Evolutionary conservation across 257 asterid genomes (phyloP), one percentile per base, ranked within the genome.

Genomic region (Pogostemon cablin): DNA sequence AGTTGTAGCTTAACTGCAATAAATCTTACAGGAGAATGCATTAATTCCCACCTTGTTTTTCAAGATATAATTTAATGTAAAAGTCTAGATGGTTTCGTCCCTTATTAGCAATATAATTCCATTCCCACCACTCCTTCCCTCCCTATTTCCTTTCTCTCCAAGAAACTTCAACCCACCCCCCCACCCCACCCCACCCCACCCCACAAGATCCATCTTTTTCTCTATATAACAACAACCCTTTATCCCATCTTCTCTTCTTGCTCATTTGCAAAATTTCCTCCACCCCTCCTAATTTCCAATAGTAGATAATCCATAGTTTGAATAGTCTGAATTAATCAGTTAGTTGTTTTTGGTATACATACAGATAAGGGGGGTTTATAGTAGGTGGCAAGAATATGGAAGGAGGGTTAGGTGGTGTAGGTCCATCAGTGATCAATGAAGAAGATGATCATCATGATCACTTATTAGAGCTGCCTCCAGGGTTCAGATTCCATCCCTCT

Each of bases 401-500:
- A 80, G 82, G 73, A 32, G 77, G 76, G 46, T 61, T 71, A 40
- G 77, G 55, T 71, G 76, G 59, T 68, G 76, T 62, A 47, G 78
- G 72, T 62, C 75, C 86, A 61, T 76, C 84, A 32, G 59, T 58
- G 70, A 66, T 37, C 4, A 72, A 61, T 0, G 75, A 71, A 54
- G 78, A 80, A 8, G 79, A 67, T 2, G 75, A 53, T 8, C 41
- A 56, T 10, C 43, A 57, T 34, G 8, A 15, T 34, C 80, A 72
- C 5, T 8, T 57, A 2, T 66, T 74, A 17, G 81, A 80, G 10
- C 81, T 91, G 15, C 97, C 97, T 0, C 96, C 96, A 0, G 97
- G 97, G 0, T 91, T 89, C 78, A 64, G 97, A 40, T 91, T 91
- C 49, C 97, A 89, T 64, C 97, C 97, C 0, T 87, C 97, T 1